Percentiles rank a stretch among this genome's conserved stretches.
Conservation (phyloP, 1,284 basidiomycete genomes). For the Mycena citricolor region DNA sequence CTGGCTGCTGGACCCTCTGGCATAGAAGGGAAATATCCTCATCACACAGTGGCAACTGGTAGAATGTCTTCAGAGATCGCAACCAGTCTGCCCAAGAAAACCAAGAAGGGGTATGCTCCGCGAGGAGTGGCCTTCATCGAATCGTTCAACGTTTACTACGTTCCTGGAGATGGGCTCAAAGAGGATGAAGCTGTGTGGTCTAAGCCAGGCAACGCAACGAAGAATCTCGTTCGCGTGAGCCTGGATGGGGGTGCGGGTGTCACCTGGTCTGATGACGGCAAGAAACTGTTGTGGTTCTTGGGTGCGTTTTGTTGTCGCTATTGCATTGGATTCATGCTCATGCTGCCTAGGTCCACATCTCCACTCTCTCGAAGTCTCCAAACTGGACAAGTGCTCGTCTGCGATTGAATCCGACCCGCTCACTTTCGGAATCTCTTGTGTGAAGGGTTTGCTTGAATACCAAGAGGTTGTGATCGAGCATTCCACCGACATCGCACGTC, state of each 20-base stretch:
- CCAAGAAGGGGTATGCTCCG: constrained; percentile 26
- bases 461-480: constrained; percentile 59
- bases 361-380: constrained; percentile 57
- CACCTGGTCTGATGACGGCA: constrained; percentile 60
- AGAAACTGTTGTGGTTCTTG: constrained; percentile 67
- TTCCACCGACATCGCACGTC: constrained; percentile 56
- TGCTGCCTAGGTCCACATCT: constrained; percentile 62
- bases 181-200: constrained; percentile 56
- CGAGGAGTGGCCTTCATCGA: constrained; percentile 60
- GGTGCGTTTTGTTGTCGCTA: constrained; percentile 40
- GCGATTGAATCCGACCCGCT: constrained; percentile 45
- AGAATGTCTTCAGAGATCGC: constrained; percentile 56
- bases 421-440: constrained; percentile 61
- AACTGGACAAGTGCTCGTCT: constrained; percentile 46
- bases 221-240: constrained; percentile 58
- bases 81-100: constrained; percentile 27
- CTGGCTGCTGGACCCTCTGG: constrained; percentile 43
- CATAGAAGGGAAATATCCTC: constrained; percentile 47
- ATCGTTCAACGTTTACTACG: constrained; percentile 62
- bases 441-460: constrained; percentile 49
- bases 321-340: constrained; percentile 5
- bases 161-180: constrained; percentile 37
- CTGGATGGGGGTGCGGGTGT: constrained; percentile 72
- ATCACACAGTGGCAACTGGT: constrained; percentile 51
- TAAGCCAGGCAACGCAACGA: constrained; percentile 64